These are phyloP conservation scores for Ophiostoma quercus DNA, from an alignment of 2,329 filamentous ascomycete species.

Conservation along the genomic window DNA sequence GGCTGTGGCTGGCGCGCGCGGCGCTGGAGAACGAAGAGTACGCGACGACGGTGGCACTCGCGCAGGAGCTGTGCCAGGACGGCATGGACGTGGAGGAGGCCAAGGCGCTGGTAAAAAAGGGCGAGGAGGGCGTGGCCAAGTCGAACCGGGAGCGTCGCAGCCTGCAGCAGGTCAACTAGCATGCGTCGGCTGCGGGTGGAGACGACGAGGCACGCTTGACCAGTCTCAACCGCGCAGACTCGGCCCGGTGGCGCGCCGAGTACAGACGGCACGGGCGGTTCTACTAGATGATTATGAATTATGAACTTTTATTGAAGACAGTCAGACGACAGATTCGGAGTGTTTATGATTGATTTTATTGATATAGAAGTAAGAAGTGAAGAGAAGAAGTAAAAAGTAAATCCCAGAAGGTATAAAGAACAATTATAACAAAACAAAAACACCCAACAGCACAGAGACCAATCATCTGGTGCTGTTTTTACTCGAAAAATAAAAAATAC, in stretches of 20 bases:
- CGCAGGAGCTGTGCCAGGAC: conserved; percentile 89
- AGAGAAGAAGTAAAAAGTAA: neutral
- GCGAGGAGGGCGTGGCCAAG: conserved; percentile 11
- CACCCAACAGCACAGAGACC: neutral
- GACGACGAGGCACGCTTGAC: neutral
- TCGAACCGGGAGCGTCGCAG: neutral
- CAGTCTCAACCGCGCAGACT: neutral
- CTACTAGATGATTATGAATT: neutral
- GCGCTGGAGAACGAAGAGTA: conserved; percentile 73
- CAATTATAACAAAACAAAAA: neutral
- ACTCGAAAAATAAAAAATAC: no score
- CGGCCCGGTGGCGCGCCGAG: neutral
- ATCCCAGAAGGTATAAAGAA: neutral
- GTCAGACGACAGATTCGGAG: neutral
- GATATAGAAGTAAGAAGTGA: neutral
- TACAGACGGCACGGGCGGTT: neutral
- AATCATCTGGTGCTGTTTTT: neutral
- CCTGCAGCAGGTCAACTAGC: neutral
- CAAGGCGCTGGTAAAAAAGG: conserved; percentile 66
- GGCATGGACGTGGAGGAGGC: conserved; percentile 96
- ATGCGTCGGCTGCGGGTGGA: neutral
- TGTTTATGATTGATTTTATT: conserved; percentile 13
- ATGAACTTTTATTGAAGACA: neutral
- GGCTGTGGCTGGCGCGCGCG: conserved; percentile 86
- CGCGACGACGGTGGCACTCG: conserved; percentile 69